Conservation (phyloP, 2,329 filamentous ascomycete species). For the Niveomyces coronatus region DNA sequence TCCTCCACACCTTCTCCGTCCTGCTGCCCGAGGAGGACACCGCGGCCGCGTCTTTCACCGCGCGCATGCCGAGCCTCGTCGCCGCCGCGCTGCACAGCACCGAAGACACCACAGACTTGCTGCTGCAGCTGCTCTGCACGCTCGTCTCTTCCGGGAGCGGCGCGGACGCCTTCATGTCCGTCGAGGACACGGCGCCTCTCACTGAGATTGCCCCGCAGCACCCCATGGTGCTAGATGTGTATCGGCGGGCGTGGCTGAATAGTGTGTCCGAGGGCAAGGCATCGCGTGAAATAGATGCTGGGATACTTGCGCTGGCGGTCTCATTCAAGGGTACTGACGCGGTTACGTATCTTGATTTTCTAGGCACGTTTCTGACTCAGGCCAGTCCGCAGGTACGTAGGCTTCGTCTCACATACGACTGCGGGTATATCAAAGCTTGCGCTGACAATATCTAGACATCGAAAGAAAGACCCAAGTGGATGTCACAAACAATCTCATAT, state of each 20-base stretch:
- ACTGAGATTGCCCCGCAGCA: constrained; percentile 46
- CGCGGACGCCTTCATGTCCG: constrained; percentile 34
- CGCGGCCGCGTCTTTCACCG: constrained; percentile 36
- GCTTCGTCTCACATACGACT: background rate
- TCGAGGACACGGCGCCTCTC: constrained; percentile 44
- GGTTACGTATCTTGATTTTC: constrained; percentile 47
- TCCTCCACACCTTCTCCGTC: constrained; percentile 51
- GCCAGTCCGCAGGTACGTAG: constrained; percentile 36
- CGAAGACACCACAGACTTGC: constrained; percentile 38
- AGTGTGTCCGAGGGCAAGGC: constrained; percentile 25
- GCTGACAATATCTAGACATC: constrained; percentile 30
- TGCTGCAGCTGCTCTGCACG: constrained; percentile 47
- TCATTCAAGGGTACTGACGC: constrained; percentile 50
- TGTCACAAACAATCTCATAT: constrained; percentile 33
- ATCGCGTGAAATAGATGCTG: constrained; percentile 32
- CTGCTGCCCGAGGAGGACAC: constrained; percentile 41
- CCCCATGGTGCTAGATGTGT: constrained; percentile 42
- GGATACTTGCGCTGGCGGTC: constrained; percentile 37
- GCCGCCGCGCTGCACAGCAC: constrained; percentile 44
- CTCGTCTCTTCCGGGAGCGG: constrained; percentile 44
- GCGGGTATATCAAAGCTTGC: background rate
- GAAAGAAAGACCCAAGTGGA: constrained; percentile 42
- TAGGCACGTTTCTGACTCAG: constrained; percentile 41
- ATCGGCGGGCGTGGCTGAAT: constrained; percentile 48
- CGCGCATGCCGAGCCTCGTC: constrained; percentile 43